These are phyloP conservation scores for Trypanosoma rangeli DNA, from an alignment of 208 protist species.

Conservation along the genomic window DNA sequence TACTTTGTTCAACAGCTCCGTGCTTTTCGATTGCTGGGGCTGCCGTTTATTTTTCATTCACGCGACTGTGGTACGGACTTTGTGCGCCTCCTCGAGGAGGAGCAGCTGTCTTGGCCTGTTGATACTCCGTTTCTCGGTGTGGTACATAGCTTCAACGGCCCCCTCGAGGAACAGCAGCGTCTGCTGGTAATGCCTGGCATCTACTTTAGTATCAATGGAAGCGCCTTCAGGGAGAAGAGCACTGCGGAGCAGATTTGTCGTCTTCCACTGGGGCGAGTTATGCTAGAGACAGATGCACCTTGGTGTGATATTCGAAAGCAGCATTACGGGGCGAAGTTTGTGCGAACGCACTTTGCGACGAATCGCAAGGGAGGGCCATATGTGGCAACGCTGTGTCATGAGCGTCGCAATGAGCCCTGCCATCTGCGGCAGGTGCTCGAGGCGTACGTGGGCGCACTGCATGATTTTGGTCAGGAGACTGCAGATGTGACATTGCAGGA, in stretches of 20 bases:
- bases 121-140: constrained; percentile 54
- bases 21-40: constrained; percentile 43
- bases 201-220: constrained; percentile 91
- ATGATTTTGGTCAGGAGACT: constrained; percentile 15
- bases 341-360: constrained; percentile 63
- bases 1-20: constrained; percentile 72
- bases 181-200: constrained; percentile 72
- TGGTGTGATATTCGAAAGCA: constrained; percentile 93
- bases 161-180: constrained; percentile 69
- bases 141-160: constrained; percentile 95
- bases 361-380: constrained; percentile 67
- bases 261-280: constrained; percentile 82
- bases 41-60: constrained; percentile 93
- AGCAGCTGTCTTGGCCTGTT: constrained; percentile 5
- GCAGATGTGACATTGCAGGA: constrained; percentile 5
- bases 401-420: constrained; percentile 93
- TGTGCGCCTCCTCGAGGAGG: constrained; percentile 53
- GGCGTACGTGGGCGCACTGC: constrained; percentile 49
- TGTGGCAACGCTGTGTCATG: constrained; percentile 58
- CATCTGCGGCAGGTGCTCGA: constrained; percentile 81
- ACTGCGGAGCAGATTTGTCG: constrained; percentile 51
- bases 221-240: constrained; percentile 85
- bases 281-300: constrained; percentile 95
- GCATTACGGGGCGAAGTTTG: constrained; percentile 77
- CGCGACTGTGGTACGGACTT: constrained; percentile 88